These are phyloP conservation scores for Umbilicus rupestris DNA, from an alignment of 164 flowering plant species.

Conservation along the genomic window DNA sequence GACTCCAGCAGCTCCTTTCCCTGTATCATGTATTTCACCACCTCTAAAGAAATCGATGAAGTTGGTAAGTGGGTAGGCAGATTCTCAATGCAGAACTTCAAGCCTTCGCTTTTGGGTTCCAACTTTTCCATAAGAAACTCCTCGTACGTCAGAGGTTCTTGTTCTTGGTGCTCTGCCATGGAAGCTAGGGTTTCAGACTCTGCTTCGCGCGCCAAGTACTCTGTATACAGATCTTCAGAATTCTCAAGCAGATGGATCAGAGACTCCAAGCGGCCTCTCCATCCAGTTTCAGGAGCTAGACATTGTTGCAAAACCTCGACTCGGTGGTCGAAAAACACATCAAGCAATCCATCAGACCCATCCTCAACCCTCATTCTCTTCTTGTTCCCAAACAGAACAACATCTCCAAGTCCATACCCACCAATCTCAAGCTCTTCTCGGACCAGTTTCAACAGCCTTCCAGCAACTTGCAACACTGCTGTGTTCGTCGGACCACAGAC, in stretches of 20 bases:
- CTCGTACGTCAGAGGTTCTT: slow-evolving; percentile 13
- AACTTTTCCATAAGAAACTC: slow-evolving; percentile 24
- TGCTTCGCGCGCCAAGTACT: slow-evolving; percentile 13
- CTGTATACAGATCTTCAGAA: slow-evolving; percentile 15
- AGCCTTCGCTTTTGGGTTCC: neutral
- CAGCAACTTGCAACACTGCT: slow-evolving; percentile 13
- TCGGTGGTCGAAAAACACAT: slow-evolving; percentile 39
- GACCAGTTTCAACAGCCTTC: slow-evolving; percentile 15
- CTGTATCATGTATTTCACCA: slow-evolving; percentile 19
- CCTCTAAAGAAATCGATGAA: slow-evolving; percentile 14
- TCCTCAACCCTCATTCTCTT: slow-evolving; percentile 32
- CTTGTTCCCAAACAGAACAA: slow-evolving; percentile 44
- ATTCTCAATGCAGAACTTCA: slow-evolving; percentile 16
- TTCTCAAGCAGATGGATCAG: slow-evolving; percentile 30
- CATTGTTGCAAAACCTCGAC: slow-evolving; percentile 20
- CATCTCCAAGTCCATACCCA: slow-evolving; percentile 40
- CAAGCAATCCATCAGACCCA: slow-evolving; percentile 21
- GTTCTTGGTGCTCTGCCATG: neutral
- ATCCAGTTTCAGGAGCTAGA: slow-evolving; percentile 25
- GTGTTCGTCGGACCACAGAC: slow-evolving; percentile 19
- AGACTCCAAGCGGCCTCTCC: slow-evolving; percentile 21
- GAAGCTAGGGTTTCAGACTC: neutral
- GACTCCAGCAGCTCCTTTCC: slow-evolving; percentile 15
- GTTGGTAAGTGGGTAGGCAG: slow-evolving; percentile 39
- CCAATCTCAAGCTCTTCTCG: slow-evolving; percentile 8